Base-by-base conservation (phyloP, 2,329 filamentous ascomycete genomes). In the Monosporascus sp. region DNA sequence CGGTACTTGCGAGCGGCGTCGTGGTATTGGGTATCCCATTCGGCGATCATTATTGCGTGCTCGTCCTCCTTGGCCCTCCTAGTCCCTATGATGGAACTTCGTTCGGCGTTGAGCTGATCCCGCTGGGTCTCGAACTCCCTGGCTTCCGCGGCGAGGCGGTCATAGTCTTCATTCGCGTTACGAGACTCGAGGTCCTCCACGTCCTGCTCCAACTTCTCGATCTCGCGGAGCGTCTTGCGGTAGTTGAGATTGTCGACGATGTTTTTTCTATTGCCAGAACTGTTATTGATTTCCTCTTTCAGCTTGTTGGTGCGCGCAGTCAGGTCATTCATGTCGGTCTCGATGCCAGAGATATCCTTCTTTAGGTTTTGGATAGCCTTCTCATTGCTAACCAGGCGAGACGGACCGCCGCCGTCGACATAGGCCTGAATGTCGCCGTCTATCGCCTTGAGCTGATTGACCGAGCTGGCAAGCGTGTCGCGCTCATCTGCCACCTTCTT, bases 211-310 rank as follows among this genome's bases (percentile, higher is more conserved):
- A 97, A 79, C 4, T 74, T 75, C 43, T 89, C 79, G 2, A 97
- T 78, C 38, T 86, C 79, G 52, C 84, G 81, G 52, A 84, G 77
- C 56, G 89, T 87, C 66, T 87, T 87, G 54, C 94, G 88, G 68
- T 91, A 96, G 57, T 86, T 86, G 50, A 97, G 75, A 63, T 99
- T 99, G 68, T 97, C 91, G 22, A 78, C 79, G 61, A 99, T 96
- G 58, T 89, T 91, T 63, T 89, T 87, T 72, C 91, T 93, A 52
- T 86, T 92, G 54, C 86, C 84, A 58, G 92, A 88, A 53, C 89
- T 88, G 64, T 91, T 90, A 62, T 85, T 84, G 50, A 92, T 80
- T 50, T 91, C 86, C 48, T 88, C 82, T 59, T 88, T 87, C 49
- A 96, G 79, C 61, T 86, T 85, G 70, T 95, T 94, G 56, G 89